These are phyloP conservation scores for Tremella mesenterica DNA, from an alignment of 768 basidiomycete species.

Conservation along the genomic window DNA sequence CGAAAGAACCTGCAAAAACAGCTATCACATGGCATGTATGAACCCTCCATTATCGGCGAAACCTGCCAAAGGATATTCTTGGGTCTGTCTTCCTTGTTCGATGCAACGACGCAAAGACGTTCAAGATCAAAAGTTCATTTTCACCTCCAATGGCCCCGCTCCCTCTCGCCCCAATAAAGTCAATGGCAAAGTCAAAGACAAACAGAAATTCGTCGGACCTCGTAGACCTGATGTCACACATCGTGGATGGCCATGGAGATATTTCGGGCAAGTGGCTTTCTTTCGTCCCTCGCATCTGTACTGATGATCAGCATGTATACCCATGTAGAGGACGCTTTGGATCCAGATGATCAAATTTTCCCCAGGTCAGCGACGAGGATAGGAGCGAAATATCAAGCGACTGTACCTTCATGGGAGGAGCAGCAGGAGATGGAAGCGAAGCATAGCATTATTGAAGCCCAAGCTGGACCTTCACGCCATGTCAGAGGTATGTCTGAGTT, in stretches of 20 bases:
- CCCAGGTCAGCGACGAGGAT: constrained; percentile 86
- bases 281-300: neutral
- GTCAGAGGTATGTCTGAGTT: constrained; percentile 6
- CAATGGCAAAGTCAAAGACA: constrained; percentile 66
- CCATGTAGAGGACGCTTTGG: constrained; percentile 82
- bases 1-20: constrained; percentile 61
- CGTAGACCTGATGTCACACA: constrained; percentile 34
- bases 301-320: constrained; percentile 62
- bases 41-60: constrained; percentile 83
- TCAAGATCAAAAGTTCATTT: constrained; percentile 31
- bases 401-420: constrained; percentile 49
- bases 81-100: constrained; percentile 93
- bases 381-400: constrained; percentile 74
- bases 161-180: constrained; percentile 54
- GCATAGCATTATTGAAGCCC: constrained; percentile 13
- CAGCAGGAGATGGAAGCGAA: constrained; percentile 22
- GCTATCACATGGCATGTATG: constrained; percentile 91
- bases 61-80: constrained; percentile 90
- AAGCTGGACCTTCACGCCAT: constrained; percentile 36
- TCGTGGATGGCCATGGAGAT: constrained; percentile 58
- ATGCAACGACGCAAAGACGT: constrained; percentile 59
- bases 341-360: constrained; percentile 94
- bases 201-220: constrained; percentile 62
- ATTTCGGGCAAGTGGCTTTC: constrained; percentile 70
- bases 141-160: constrained; percentile 20